Evolutionary conservation across 2,329 filamentous ascomycete genomes (phyloP), one percentile per base, ranked within the genome.

Genomic region (Chaetomium strumarium): DNA sequence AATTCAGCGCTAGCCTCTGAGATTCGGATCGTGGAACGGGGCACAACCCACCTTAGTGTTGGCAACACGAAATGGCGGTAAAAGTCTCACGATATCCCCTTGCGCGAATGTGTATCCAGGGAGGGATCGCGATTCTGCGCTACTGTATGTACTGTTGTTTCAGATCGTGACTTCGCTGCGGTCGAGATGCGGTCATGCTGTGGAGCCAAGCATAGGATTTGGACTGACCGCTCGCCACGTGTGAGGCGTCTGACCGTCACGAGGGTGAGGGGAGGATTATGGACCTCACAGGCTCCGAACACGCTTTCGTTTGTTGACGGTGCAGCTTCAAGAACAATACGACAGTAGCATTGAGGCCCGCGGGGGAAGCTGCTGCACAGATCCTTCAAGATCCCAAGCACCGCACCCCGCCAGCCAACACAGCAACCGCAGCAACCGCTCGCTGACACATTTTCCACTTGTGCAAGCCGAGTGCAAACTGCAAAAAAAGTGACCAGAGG

Each of bases 101-200:
- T 44, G 42, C 29, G 29, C 16, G 29, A n/a, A n/a, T n/a, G 29
- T 20, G 16, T 37, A 11, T 20, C 37, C 13, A 5, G 11, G 13
- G 19, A 33, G 13, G 47, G 48, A 48, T 24, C 44, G 50, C 37
- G 50, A 44, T 52, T 38, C 38, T 38, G 31, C 38, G n/a, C 30
- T 30, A 39, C 31, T n/a, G n/a, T n/a, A n/a, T n/a, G n/a, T n/a
- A n/a, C n/a, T 33, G 33, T 24, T 34, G 53, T 55, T 55, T 49
- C 49, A 45, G 46, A 52, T 51, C n/a, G 36, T 2, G 10, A 19
- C 7, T 16, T 17, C 8, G 19, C 8, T 17, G 14, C 34, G 43
- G 49, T 19, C 24, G 16, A 31, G 14, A 51, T 52, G 53, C 53
- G 33, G 51, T 50, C 40, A 53, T 38, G 44, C 44, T 56, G 47